phyloP scores from a whole-genome alignment of 2,329 filamentous ascomycete genomes.

The Aspergillus phoenicis region DNA sequence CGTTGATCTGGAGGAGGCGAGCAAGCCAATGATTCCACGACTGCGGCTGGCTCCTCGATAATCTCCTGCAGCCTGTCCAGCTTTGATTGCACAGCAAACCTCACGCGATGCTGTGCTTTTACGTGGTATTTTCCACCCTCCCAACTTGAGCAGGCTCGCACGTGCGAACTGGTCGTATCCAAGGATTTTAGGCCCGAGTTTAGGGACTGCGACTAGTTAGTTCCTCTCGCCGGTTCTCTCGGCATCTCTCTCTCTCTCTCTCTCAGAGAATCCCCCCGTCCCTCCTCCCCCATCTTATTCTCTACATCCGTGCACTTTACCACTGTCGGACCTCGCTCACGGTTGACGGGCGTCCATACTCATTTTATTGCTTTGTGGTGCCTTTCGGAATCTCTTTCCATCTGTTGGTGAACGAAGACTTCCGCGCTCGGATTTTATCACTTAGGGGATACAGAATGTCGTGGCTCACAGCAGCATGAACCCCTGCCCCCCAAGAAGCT shows the following conservation, averaged over 20 bases:
- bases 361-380: background rate
- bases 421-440: background rate
- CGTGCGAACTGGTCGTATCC: constrained; percentile 16
- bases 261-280: background rate
- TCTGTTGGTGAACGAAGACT: background rate
- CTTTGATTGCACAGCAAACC: background rate
- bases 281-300: background rate
- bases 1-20: background rate
- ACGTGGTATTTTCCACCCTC: background rate
- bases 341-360: background rate
- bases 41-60: background rate
- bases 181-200: background rate
- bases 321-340: background rate
- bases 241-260: background rate
- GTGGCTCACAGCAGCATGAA: constrained; percentile 23
- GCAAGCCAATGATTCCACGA: constrained; percentile 5
- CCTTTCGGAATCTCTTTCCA: background rate
- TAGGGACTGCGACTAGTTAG: constrained; percentile 1
- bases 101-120: constrained; percentile 17
- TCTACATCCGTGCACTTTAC: background rate
- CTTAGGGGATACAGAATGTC: constrained; percentile 18
- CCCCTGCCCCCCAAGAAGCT: constrained; percentile 2
- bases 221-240: constrained; percentile 9
- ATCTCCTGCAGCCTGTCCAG: constrained; percentile 5
- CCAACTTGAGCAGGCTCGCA: constrained; percentile 10